phyloP scores from a whole-genome alignment of 2,329 filamentous ascomycete genomes.

The Graphilbum ipis-grandicollis region DNA sequence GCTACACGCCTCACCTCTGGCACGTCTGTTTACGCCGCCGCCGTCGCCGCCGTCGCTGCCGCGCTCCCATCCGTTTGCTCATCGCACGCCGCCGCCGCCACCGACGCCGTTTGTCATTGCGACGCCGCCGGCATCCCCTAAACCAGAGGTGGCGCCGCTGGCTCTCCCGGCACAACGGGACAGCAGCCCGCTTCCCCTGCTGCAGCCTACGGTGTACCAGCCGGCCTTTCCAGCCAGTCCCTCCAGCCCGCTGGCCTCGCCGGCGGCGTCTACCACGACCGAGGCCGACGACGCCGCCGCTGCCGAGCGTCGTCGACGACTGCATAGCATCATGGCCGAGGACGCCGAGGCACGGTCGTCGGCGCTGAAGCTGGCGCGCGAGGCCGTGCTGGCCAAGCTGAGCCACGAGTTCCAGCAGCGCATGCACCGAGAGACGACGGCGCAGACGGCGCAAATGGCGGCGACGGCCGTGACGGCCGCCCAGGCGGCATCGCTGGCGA shows the following conservation, averaged over 20 bases:
- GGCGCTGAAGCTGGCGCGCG: slow-evolving; percentile 40
- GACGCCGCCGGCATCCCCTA: not conserved
- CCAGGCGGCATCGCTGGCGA: not conserved
- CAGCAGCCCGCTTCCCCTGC: slow-evolving; percentile 28
- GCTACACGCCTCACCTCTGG: too few species aligned
- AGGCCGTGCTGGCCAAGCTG: slow-evolving; percentile 41
- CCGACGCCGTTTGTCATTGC: not conserved
- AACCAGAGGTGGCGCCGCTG: slow-evolving; percentile 10
- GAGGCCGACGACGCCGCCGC: slow-evolving; percentile 5
- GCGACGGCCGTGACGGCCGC: slow-evolving; percentile 4
- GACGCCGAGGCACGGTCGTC: slow-evolving; percentile 35
- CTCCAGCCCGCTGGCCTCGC: not conserved
- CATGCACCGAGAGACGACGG: slow-evolving; percentile 8
- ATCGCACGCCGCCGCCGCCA: not conserved
- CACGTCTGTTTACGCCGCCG: slow-evolving; percentile 5
- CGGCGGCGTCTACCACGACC: not conserved
- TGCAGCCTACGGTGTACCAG: slow-evolving; percentile 41
- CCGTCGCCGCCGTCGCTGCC: slow-evolving; percentile 5
- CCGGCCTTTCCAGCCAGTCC: slow-evolving; percentile 14
- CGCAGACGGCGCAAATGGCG: slow-evolving; percentile 1
- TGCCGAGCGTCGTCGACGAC: slow-evolving; percentile 32
- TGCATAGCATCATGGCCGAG: slow-evolving; percentile 25
- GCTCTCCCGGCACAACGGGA: slow-evolving; percentile 31
- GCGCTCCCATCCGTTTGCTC: slow-evolving; percentile 1
- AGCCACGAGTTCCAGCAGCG: slow-evolving; percentile 28